Evolutionary conservation across 305 asterid species (phyloP).

Genomic region (Ruellia speciosa): DNA sequence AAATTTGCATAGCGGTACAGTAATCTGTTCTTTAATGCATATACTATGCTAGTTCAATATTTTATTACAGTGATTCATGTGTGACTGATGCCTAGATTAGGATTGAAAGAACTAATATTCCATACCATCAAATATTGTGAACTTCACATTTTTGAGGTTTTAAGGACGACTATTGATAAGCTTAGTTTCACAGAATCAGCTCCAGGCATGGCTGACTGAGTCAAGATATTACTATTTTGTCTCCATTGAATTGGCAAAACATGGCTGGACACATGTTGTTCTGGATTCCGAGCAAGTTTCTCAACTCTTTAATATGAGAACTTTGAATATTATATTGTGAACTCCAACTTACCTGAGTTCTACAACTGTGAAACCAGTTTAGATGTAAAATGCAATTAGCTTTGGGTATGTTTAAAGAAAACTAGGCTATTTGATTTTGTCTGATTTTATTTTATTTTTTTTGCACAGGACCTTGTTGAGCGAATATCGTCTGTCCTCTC

Average conservation of each 20-base stretch:
- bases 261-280: background rate
- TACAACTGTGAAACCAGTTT: background rate
- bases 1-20: background rate
- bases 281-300: constrained; percentile 10
- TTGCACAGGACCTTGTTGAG: constrained; percentile 85
- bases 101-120: too few species aligned
- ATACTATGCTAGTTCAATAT: background rate
- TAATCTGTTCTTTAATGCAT: background rate
- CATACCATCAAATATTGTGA: too few species aligned
- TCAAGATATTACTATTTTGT: background rate
- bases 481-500: constrained; percentile 68
- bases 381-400: background rate
- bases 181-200: background rate
- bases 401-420: background rate
- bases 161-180: background rate
- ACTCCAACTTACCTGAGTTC: background rate
- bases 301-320: background rate
- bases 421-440: constrained; percentile 7
- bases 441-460: constrained; percentile 13
- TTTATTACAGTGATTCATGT: background rate
- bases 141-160: background rate
- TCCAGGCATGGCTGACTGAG: background rate
- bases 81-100: background rate
- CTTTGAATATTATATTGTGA: constrained; percentile 12
- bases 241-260: background rate